phyloP scores from a whole-genome alignment of 768 basidiomycete genomes.

The Termitomyces sp. region DNA sequence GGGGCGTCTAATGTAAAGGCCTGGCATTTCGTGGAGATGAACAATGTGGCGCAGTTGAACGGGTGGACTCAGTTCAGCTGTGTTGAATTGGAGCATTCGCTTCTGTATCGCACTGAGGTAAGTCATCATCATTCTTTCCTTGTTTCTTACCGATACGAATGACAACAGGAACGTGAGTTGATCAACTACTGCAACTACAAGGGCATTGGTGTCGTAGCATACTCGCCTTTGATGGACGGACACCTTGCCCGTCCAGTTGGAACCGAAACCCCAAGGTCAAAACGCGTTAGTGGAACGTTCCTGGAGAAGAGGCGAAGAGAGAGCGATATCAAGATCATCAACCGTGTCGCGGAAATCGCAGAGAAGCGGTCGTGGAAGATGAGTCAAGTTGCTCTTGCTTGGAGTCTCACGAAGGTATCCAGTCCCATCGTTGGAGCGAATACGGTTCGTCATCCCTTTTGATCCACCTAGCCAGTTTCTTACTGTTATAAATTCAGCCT shows the following conservation, averaged over 20 bases:
- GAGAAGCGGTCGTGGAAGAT: constrained; percentile 38
- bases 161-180: constrained; percentile 42
- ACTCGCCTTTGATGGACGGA: constrained; percentile 40
- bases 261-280: constrained; percentile 22
- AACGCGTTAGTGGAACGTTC: constrained; percentile 14
- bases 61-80: constrained; percentile 53
- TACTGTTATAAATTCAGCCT: constrained; percentile 32
- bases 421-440: constrained; percentile 30
- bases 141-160: neutral
- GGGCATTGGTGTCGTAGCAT: constrained; percentile 53
- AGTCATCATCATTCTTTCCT: neutral
- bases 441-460: constrained; percentile 15
- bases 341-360: constrained; percentile 40
- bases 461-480: constrained; percentile 16
- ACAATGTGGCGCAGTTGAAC: constrained; percentile 39
- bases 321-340: constrained; percentile 31
- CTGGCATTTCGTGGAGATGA: constrained; percentile 45
- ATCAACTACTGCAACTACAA: constrained; percentile 42
- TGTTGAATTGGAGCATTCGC: constrained; percentile 52
- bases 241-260: constrained; percentile 34
- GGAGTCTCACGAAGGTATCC: constrained; percentile 34
- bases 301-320: constrained; percentile 21
- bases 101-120: constrained; percentile 53
- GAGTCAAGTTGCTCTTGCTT: constrained; percentile 46
- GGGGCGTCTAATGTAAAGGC: constrained; percentile 44